A percentile compares a stretch with the other conserved stretches of the same genome.
Evolutionary conservation across 257 asterid genomes (phyloP).

Genomic region (Gardenia jasminoides): DNA sequence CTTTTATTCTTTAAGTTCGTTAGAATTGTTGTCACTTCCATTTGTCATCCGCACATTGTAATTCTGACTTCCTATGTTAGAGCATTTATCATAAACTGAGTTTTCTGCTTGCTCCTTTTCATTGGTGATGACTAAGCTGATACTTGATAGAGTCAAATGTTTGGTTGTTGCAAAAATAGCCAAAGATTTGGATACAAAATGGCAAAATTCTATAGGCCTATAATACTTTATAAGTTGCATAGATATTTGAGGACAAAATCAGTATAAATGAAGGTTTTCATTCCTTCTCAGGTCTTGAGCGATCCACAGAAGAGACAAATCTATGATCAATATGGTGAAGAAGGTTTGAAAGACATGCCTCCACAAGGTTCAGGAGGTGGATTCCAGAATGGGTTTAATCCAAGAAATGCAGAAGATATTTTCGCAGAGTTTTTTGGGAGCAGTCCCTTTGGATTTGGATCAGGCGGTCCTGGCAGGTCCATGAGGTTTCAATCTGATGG

Average conservation of each 20-base stretch:
- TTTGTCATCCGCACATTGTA: background rate
- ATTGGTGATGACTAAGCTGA: background rate
- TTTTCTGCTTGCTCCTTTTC: background rate
- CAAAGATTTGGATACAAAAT: background rate
- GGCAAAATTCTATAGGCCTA: background rate
- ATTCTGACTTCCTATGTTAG: background rate
- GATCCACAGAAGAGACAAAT: constrained; percentile 79
- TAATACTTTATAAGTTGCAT: background rate
- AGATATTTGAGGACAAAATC: background rate
- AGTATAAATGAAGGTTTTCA: background rate
- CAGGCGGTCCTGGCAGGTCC: constrained; percentile 51
- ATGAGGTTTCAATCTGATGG: constrained; percentile 57
- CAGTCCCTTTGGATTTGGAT: constrained; percentile 71
- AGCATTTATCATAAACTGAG: background rate
- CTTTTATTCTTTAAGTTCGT: background rate
- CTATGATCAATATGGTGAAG: constrained; percentile 83
- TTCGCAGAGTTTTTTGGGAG: constrained; percentile 94
- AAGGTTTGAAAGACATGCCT: constrained; percentile 71
- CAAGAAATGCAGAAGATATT: constrained; percentile 83
- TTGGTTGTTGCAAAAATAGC: background rate
- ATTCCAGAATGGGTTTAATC: constrained; percentile 50
- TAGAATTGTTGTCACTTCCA: background rate
- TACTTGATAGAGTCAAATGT: background rate
- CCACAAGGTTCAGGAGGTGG: constrained; percentile 52
- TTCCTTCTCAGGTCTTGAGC: constrained; percentile 58